These are phyloP conservation scores for Fagus crenata DNA, from an alignment of 306 rosid genomes.

Conservation along the genomic window DNA sequence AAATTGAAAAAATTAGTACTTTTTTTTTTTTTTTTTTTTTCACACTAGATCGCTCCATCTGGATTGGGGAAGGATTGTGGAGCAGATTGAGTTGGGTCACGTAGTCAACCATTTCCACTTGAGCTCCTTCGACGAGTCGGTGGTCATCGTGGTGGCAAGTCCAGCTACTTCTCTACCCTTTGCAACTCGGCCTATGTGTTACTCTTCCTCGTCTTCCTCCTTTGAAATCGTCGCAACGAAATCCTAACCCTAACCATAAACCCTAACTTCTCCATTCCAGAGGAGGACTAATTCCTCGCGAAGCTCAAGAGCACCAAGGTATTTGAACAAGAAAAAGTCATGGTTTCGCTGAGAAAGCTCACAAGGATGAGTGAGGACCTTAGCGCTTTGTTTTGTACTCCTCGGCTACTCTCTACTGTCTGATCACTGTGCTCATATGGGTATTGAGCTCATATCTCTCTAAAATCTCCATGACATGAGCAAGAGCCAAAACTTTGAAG, in stretches of 20 bases:
- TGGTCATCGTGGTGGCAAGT: conserved; percentile 36
- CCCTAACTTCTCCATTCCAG: conserved; percentile 40
- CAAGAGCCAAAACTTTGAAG: too few species aligned
- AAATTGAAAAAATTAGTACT: too few species aligned
- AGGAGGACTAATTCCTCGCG: conserved; percentile 39
- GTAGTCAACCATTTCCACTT: conserved; percentile 54
- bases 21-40: too few species aligned
- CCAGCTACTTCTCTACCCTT: conserved; percentile 60
- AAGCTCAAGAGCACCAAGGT: conserved; percentile 54
- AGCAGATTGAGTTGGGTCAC: conserved; percentile 59
- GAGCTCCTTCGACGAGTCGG: conserved; percentile 57
- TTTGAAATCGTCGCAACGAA: conserved; percentile 42
- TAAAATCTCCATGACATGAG: too few species aligned
- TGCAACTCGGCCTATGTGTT: conserved; percentile 67
- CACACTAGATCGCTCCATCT: too few species aligned
- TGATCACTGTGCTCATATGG: not conserved
- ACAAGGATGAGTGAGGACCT: conserved; percentile 56
- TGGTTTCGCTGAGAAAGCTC: conserved; percentile 50
- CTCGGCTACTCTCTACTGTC: conserved; percentile 50
- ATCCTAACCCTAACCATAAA: conserved; percentile 25
- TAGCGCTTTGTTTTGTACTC: conserved; percentile 61
- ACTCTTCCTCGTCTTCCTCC: conserved; percentile 64
- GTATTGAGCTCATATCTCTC: too few species aligned
- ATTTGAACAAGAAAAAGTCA: conserved; percentile 74
- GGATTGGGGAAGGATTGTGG: too few species aligned